Percentiles rank a stretch among this genome's conserved stretches.
Evolutionary conservation across 306 rosid species (phyloP).

Genomic region (Mucuna pruriens): DNA sequence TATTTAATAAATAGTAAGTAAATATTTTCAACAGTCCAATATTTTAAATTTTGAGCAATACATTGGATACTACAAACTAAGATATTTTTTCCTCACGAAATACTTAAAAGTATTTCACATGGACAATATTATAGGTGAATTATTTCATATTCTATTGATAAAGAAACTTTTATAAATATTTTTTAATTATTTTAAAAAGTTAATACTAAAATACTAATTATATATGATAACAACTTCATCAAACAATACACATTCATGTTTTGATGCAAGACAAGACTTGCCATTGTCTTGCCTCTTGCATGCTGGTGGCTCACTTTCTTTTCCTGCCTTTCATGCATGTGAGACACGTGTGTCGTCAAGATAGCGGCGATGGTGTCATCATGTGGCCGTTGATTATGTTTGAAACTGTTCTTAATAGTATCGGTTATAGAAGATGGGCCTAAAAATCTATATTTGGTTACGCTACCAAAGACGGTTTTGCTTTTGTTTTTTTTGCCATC

Average conservation of each 20-base stretch:
- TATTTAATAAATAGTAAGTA: too few relatives aligned
- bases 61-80: not conserved
- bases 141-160: too few relatives aligned
- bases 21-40: too few relatives aligned
- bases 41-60: too few relatives aligned
- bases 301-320: not conserved
- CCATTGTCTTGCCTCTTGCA: conserved; percentile 16
- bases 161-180: too few relatives aligned
- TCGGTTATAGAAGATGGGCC: not conserved
- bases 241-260: too few relatives aligned
- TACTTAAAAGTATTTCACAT: not conserved
- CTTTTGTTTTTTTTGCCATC: not conserved
- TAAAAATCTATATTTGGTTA: not conserved
- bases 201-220: too few relatives aligned
- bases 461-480: conserved; percentile 7
- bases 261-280: not conserved
- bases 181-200: too few relatives aligned
- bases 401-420: not conserved
- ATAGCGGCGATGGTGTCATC: conserved; percentile 33
- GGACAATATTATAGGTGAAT: not conserved
- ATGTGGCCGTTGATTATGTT: conserved; percentile 38
- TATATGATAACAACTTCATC: not conserved
- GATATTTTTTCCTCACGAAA: not conserved
- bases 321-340: conserved; percentile 43
- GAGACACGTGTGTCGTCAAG: conserved; percentile 43